phyloP scores from a whole-genome alignment of 2,329 filamentous ascomycete species.

The Nothomitra cinnamomea region DNA sequence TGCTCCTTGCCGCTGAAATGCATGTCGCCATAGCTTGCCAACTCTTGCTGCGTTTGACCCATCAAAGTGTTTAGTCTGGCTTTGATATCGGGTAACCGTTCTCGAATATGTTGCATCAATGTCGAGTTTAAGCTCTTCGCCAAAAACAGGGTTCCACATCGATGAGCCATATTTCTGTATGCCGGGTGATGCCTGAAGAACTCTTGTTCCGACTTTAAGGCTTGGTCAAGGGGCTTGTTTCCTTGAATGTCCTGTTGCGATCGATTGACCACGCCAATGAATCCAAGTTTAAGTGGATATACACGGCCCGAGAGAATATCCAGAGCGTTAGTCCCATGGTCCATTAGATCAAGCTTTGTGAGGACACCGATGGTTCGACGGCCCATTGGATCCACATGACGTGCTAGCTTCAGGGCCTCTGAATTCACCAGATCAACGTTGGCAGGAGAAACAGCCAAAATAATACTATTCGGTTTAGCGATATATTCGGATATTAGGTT shows the following conservation, averaged over 20 bases:
- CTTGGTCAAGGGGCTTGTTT: conserved; percentile 87
- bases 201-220: conserved; percentile 73
- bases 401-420: conserved; percentile 86
- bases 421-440: conserved; percentile 99
- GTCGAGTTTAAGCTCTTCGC: conserved; percentile 92
- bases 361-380: conserved; percentile 90
- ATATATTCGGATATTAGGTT: conserved; percentile 97
- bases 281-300: conserved; percentile 90
- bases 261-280: conserved; percentile 94
- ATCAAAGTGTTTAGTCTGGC: conserved; percentile 93
- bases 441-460: conserved; percentile 88
- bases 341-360: conserved; percentile 96
- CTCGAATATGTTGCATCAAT: conserved; percentile 89
- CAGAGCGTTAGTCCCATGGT: conserved; percentile 92
- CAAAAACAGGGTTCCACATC: conserved; percentile 86
- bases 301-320: conserved; percentile 96
- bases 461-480: conserved; percentile 95
- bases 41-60: conserved; percentile 98
- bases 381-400: conserved; percentile 90
- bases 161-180: conserved; percentile 85
- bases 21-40: conserved; percentile 95
- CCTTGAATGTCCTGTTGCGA: conserved; percentile 97
- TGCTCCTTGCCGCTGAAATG: conserved; percentile 97
- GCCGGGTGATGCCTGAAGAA: conserved; percentile 97
- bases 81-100: conserved; percentile 93